Base-by-base conservation (phyloP, 2,329 filamentous ascomycete species). In the Geosmithia putterillii region DNA sequence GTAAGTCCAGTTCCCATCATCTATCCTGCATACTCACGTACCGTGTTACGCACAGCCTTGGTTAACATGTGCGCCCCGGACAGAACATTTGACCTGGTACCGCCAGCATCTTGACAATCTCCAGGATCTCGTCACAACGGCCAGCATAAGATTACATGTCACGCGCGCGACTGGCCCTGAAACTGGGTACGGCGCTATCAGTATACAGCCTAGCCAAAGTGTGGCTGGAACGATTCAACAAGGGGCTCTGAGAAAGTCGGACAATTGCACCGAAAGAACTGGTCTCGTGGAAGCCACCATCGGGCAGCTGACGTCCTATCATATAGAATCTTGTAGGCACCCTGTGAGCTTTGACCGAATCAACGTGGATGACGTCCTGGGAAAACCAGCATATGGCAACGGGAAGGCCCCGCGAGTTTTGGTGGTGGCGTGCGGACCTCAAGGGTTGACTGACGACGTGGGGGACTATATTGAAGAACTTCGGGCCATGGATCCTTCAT, bases 21-120 rank as follows among this genome's bases (percentile, higher is more conserved):
- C 10, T 4, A 12, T 14, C 4, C 28, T 12, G 10, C 10, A 25
- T 10, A 25, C 10, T 7, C 23, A 25, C 23, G 28, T 32, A 12
- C 28, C 15, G 28, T n/a, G n/a, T n/a, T n/a, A n/a, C n/a, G n/a
- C n/a, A n/a, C n/a, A n/a, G n/a, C n/a, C n/a, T n/a, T n/a, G n/a
- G n/a, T n/a, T n/a, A 32, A 9, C 5, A 12, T 32, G 10, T 32
- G 15, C 28, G 5, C 28, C 15, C n/a, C n/a, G n/a, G n/a, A n/a
- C 22, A 19, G 21, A 17, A 18, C 23, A 41, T 32, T 15, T 41
- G 12, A 10, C 22, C 10, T 23, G 23, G 39, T 28, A 23, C 18
- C 39, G 17, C n/a, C 17, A 28, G 15, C 23, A 25, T 9, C 7
- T 41, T 2, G 41, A 39, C 15, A 47, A 44, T 50, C 41, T 32